A percentile compares a stretch with the other conserved stretches of the same genome.
phyloP scores from a whole-genome alignment of 2,329 filamentous ascomycete genomes.

The Zasmidium citrigriseum region DNA sequence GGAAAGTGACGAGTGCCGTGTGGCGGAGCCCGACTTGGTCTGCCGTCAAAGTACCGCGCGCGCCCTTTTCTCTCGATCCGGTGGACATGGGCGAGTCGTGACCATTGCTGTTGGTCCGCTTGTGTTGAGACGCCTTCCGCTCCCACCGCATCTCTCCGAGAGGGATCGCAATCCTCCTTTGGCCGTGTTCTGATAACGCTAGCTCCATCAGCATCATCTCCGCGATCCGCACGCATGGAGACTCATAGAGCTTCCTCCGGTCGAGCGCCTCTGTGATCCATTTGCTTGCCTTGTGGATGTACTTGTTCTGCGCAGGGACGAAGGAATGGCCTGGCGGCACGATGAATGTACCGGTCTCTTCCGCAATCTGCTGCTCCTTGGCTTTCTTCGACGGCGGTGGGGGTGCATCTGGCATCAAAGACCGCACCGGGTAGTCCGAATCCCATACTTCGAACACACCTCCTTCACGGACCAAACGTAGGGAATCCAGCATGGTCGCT shows the following conservation, averaged over 20 bases:
- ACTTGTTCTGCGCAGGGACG: constrained; percentile 77
- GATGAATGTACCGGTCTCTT: constrained; percentile 75
- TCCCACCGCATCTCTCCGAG: constrained; percentile 86
- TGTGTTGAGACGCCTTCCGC: constrained; percentile 58
- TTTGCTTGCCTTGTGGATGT: constrained; percentile 76
- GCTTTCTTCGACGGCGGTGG: constrained; percentile 58
- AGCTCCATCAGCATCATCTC: constrained; percentile 80
- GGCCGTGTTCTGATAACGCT: constrained; percentile 70
- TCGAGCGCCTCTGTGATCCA: constrained; percentile 81
- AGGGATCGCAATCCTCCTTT: constrained; percentile 80
- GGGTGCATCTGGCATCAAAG: constrained; percentile 75
- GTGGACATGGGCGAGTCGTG: constrained; percentile 22
- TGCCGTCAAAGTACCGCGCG: constrained; percentile 24
- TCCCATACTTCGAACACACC: constrained; percentile 89
- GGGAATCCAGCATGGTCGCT: constrained; percentile 67
- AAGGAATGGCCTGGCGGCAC: constrained; percentile 83
- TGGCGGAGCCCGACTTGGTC: constrained; percentile 72
- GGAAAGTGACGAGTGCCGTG: constrained; percentile 77
- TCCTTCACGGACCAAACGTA: constrained; percentile 74
- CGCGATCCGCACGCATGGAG: constrained; percentile 76
- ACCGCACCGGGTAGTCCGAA: constrained; percentile 79
- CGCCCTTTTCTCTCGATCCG: constrained; percentile 17
- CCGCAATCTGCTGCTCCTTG: constrained; percentile 64
- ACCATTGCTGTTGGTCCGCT: constrained; percentile 21
- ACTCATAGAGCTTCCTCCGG: constrained; percentile 65